Conservation (phyloP, 202 grass and related monocot genomes). For the Brachypodium distachyon region DNA sequence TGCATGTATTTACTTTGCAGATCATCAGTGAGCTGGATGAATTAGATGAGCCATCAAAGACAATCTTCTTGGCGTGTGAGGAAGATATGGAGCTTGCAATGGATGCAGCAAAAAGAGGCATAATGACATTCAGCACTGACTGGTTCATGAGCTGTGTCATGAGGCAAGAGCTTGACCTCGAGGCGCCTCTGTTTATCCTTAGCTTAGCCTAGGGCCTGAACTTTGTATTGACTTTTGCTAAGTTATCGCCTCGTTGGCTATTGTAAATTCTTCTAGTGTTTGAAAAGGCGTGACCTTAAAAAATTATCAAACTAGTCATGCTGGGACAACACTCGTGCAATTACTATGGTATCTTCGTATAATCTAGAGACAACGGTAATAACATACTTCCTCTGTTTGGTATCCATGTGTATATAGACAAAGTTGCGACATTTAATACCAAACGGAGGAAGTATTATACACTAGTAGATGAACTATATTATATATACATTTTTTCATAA, state of each 20-base stretch:
- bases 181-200: constrained; percentile 50
- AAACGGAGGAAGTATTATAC: no score
- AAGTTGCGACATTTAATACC: no score
- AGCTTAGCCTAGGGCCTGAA: not conserved
- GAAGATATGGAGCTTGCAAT: constrained; percentile 62
- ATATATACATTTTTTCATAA: no score
- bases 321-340: not conserved
- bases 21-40: constrained; percentile 34
- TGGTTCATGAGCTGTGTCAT: constrained; percentile 92
- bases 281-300: not conserved
- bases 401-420: no score
- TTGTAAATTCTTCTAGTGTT: constrained; percentile 3
- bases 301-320: not conserved
- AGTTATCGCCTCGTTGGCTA: not conserved
- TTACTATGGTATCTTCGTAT: no score
- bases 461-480: no score
- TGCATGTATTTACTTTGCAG: constrained; percentile 25
- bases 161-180: constrained; percentile 79
- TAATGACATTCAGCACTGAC: constrained; percentile 71
- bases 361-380: no score
- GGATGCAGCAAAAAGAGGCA: constrained; percentile 48
- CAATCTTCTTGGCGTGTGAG: constrained; percentile 74
- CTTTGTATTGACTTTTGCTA: not conserved
- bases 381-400: no score
- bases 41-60: constrained; percentile 32